A percentile compares a stretch with the other conserved stretches of the same genome.
phyloP scores from a whole-genome alignment of 306 rosid species.

The Geum urbanum region DNA sequence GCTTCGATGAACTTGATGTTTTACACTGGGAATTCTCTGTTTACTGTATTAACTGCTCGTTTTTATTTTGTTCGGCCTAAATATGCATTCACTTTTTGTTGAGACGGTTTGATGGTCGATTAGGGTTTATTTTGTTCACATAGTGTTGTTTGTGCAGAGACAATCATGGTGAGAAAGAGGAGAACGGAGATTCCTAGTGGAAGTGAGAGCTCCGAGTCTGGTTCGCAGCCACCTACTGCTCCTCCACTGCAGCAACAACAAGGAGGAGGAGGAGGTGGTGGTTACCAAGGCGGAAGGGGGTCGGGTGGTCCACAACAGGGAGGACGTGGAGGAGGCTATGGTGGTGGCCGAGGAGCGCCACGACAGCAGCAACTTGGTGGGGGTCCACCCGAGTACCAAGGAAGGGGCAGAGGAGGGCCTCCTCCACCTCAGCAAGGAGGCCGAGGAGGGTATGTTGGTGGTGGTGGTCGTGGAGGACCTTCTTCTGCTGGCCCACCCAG shows the following conservation, averaged over 20 bases:
- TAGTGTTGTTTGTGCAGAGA: constrained; percentile 23
- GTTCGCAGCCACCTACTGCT: constrained; percentile 50
- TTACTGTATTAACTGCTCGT: not conserved
- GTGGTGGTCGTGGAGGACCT: constrained; percentile 60
- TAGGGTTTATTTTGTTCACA: not conserved
- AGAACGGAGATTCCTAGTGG: constrained; percentile 59
- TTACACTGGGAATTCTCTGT: not conserved
- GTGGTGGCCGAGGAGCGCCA: constrained; percentile 48
- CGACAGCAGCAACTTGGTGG: constrained; percentile 50
- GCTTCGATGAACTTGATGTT: not conserved
- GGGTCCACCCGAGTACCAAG: constrained; percentile 61
- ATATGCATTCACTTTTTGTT: too few species aligned
- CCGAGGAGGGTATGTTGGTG: constrained; percentile 53
- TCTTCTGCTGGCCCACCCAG: constrained; percentile 62
- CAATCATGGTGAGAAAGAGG: constrained; percentile 69
- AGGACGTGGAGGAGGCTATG: constrained; percentile 40
- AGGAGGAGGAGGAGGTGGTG: constrained; percentile 37
- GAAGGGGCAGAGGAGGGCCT: constrained; percentile 79
- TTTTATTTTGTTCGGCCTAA: not conserved
- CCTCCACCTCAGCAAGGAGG: constrained; percentile 68
- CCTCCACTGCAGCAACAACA: constrained; percentile 37
- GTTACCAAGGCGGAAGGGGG: constrained; percentile 56
- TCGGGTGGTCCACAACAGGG: constrained; percentile 19
- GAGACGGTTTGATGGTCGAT: not conserved
- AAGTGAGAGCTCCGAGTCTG: constrained; percentile 61